These are phyloP conservation scores for Malassezia psittaci DNA, from an alignment of 1,284 basidiomycete genomes.

Conservation along the genomic window DNA sequence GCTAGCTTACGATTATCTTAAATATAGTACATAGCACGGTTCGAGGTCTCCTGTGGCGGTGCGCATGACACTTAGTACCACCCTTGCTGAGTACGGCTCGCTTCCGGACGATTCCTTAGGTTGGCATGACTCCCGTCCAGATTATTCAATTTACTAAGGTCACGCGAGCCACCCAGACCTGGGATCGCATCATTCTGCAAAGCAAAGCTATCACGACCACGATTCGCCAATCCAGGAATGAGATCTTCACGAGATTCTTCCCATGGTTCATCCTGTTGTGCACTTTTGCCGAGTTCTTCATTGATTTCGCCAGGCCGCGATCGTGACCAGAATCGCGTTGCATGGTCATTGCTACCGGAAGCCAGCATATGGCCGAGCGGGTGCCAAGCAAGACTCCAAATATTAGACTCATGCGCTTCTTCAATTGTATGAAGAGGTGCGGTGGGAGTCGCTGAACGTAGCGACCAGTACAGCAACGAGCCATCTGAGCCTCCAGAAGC, in stretches of 20 bases:
- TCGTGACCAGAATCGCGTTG: conserved; percentile 91
- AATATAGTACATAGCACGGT: too few species aligned
- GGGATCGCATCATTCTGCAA: conserved; percentile 4
- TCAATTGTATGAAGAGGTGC: conserved; percentile 68
- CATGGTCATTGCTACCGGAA: conserved; percentile 88
- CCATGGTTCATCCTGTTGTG: conserved; percentile 5
- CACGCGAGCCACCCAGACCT: conserved; percentile 7
- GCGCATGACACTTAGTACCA: background rate
- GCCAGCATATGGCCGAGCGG: conserved; percentile 89
- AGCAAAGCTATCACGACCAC: background rate
- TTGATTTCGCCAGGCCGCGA: conserved; percentile 58
- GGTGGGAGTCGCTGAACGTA: conserved; percentile 47
- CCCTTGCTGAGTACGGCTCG: background rate
- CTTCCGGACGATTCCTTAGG: too few species aligned
- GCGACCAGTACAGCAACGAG: conserved; percentile 82
- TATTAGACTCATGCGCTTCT: conserved; percentile 90
- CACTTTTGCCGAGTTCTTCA: conserved; percentile 1
- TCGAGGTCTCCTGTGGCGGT: too few species aligned
- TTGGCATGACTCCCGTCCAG: too few species aligned
- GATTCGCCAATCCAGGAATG: conserved; percentile 3
- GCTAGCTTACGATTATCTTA: too few species aligned
- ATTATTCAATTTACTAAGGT: background rate
- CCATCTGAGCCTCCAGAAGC: conserved; percentile 90
- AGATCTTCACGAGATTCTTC: conserved; percentile 2
- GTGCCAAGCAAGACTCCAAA: conserved; percentile 91